Evolutionary conservation across 306 rosid genomes (phyloP), one percentile per base, ranked within the genome.

Genomic region (Prunus salicina): DNA sequence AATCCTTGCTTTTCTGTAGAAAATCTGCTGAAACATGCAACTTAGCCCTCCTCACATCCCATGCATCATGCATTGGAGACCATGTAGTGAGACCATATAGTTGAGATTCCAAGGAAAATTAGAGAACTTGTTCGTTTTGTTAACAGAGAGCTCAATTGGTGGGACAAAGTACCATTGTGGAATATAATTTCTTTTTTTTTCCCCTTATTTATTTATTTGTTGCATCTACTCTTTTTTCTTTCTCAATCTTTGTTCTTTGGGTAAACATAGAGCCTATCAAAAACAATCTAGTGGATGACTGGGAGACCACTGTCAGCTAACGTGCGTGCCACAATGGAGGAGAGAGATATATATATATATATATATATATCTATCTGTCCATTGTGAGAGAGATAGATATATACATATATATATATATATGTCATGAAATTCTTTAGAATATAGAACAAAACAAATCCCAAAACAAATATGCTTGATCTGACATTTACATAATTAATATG

Each of bases 1-100:
- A 38, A 53, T 75, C 82, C 57, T 67, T 38, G 20, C 46, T 82
- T 72, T 77, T 81, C 78, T 79, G 86, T 69, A 80, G 71, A 82
- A 82, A 79, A 50, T 85, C 81, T 81, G 84, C 58, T 73, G 24
- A 66, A 34, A 71, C 77, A 78, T 60, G 65, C 65, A 60, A 60
- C 43, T 7, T 38, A 38, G 43, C 43, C 43, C 43, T 38, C 43
- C 43, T 1, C 43, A 1, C 9, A 38, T 38, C 43, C 43, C 43
- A 38, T 38, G 9, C 9, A 7, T 20, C 6, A 10, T 20, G 28
- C 63, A 8, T 22, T 12, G 63, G 15, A 20, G 63, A 16, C 43
- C 8, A 15, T 28, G 45, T 8, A 72, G 53, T 8, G 15, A 20
- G 62, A 16, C 43, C 8, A 15, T 28, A 22, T 8, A 72, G 53